These are phyloP conservation scores for Cotoneaster glaucophyllus DNA, from an alignment of 306 rosid species.

Conservation along the genomic window DNA sequence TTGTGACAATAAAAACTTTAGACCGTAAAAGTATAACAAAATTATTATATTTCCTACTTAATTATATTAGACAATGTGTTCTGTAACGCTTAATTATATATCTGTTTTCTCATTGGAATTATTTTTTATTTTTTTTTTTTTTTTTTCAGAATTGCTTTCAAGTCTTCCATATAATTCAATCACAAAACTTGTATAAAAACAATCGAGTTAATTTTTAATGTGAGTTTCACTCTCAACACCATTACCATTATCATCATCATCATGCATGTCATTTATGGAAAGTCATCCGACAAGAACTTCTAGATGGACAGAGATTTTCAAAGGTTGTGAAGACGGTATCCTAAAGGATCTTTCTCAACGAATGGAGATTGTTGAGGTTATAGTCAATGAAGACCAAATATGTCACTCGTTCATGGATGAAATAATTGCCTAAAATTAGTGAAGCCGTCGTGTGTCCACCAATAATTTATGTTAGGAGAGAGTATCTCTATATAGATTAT, in stretches of 20 bases:
- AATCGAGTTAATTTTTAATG: background rate
- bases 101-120: no score
- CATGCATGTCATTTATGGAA: background rate
- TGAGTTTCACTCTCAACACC: no score
- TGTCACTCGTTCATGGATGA: background rate
- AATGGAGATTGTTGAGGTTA: background rate
- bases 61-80: no score
- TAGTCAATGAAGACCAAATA: constrained; percentile 2
- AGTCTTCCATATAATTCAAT: no score
- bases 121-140: rapidly evolving
- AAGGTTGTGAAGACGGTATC: constrained; percentile 14
- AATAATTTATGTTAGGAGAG: background rate
- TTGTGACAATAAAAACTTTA: no score
- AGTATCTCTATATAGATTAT: background rate
- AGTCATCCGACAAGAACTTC: constrained; percentile 3
- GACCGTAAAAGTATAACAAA: no score
- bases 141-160: no score
- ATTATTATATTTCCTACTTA: no score
- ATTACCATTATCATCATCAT: background rate
- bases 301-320: constrained; percentile 8
- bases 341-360: constrained; percentile 37
- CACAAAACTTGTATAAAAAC: no score
- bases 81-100: no score
- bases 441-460: constrained; percentile 16
- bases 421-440: constrained; percentile 16